Evolutionary conservation across 1,139 yeast species (phyloP), one percentile per base, ranked within the genome.

Genomic region (Yamadazyma jaroonii): DNA sequence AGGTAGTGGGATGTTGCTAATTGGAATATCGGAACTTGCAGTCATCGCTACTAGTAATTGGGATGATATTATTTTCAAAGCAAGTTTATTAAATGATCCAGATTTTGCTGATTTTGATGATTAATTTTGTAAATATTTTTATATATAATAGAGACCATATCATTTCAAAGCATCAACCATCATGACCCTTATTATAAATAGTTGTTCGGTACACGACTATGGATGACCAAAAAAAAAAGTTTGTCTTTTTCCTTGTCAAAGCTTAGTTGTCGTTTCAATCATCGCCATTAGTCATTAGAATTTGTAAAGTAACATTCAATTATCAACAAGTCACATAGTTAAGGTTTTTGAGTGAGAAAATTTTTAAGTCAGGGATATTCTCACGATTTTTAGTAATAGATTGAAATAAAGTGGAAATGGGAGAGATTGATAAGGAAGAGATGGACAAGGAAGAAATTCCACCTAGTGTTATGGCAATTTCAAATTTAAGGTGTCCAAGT

Each of bases 1-100:
- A 40, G 87, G 92, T 1, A 57, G 77, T 30, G 97, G 95, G 0
- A 74, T 89, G 74, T 56, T 81, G 26, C 48, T 79, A 25, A 88
- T 92, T 44, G 89, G 89, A 1, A 36, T 73, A 0, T 67, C 75
- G 14, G 95, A 90, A 50, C 61, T 66, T 1, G 17, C 52, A 0
- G 64, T 69, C 9, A 66, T 71, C 10, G 47, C 62, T n/a, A 54
- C 53, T 32, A 61, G 67, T 40, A 62, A 70, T 42, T 71, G 75
- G 76, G 74, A 70, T 14, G 57, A 57, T 14, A 62, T 71, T 6
- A 48, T 69, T 35, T 35, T 57, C 32, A 53, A 55, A 31, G 66
- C 70, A 1, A 61, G 62, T 5, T 43, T 57, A 24, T 44, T 51
- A 20, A 49, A 54, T 34, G 66, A 54, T 14, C 47, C 50, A 25